These are phyloP conservation scores for Perkinsus chesapeaki DNA, from an alignment of 169 alveolate genomes.

Conservation along the genomic window DNA sequence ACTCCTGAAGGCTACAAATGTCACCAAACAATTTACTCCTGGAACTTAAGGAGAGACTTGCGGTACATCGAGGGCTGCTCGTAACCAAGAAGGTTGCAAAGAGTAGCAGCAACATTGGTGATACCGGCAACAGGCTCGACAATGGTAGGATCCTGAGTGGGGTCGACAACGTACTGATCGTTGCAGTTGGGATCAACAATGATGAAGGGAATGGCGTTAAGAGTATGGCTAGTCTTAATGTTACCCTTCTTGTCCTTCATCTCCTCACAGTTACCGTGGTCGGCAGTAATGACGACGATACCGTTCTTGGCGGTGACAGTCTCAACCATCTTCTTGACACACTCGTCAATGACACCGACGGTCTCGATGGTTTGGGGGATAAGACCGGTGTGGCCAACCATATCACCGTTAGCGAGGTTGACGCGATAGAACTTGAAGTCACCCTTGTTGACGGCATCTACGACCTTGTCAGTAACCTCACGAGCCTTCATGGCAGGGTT, in stretches of 20 bases:
- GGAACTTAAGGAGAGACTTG: neutral
- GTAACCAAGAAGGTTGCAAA: neutral
- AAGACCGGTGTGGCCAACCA: constrained; percentile 8
- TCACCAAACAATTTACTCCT: neutral
- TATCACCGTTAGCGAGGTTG: constrained; percentile 5
- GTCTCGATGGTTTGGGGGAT: neutral
- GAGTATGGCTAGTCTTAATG: neutral
- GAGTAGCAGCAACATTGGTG: constrained; percentile 5
- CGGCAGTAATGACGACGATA: neutral
- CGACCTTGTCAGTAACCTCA: neutral
- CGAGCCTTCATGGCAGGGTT: constrained; percentile 1
- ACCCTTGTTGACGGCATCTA: neutral
- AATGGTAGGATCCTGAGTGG: neutral
- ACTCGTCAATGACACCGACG: neutral
- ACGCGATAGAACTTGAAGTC: neutral
- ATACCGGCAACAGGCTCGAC: neutral
- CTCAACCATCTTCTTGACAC: neutral
- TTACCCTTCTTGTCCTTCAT: constrained; percentile 2
- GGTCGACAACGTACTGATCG: neutral
- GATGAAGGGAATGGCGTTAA: neutral
- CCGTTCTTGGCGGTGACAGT: neutral
- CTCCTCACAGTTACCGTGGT: neutral
- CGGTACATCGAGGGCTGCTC: neutral
- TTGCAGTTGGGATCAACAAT: neutral
- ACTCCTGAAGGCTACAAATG: neutral